phyloP scores from a whole-genome alignment of 2,329 filamentous ascomycete genomes.

The Talaromyces sp. region DNA sequence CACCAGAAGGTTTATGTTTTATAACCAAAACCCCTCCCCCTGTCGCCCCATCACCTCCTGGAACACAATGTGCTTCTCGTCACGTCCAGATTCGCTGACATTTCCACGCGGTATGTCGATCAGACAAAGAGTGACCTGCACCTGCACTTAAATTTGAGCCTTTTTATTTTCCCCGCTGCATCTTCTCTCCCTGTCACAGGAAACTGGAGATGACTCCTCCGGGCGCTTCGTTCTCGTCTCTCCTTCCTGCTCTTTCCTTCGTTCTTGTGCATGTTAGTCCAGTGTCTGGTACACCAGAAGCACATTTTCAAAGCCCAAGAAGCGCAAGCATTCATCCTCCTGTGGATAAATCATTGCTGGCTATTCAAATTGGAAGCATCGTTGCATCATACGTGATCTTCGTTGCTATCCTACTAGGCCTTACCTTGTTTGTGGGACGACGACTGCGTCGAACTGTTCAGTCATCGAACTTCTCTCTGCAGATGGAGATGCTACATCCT shows the following conservation, averaged over 20 bases:
- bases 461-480: constrained; percentile 54
- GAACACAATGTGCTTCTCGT: constrained; percentile 22
- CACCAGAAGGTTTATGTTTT: constrained; percentile 27
- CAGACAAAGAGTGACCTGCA: constrained; percentile 14
- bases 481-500: constrained; percentile 61
- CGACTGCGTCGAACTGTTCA: constrained; percentile 55
- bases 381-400: constrained; percentile 80
- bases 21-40: constrained; percentile 20
- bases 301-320: constrained; percentile 54
- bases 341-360: constrained; percentile 67
- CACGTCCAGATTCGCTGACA: constrained; percentile 29
- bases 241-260: constrained; percentile 53
- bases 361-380: constrained; percentile 80
- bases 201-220: constrained; percentile 22
- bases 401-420: constrained; percentile 71
- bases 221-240: constrained; percentile 52
- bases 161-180: constrained; percentile 13
- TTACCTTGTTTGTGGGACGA: constrained; percentile 65
- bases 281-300: constrained; percentile 12
- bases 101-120: constrained; percentile 23
- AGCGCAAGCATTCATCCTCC: constrained; percentile 33
- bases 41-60: constrained; percentile 23
- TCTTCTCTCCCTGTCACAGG: constrained; percentile 9
- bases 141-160: constrained; percentile 17
- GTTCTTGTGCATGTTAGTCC: constrained; percentile 44